These are phyloP conservation scores for Solanum clarkiae DNA, from an alignment of 257 asterid species.

Conservation along the genomic window DNA sequence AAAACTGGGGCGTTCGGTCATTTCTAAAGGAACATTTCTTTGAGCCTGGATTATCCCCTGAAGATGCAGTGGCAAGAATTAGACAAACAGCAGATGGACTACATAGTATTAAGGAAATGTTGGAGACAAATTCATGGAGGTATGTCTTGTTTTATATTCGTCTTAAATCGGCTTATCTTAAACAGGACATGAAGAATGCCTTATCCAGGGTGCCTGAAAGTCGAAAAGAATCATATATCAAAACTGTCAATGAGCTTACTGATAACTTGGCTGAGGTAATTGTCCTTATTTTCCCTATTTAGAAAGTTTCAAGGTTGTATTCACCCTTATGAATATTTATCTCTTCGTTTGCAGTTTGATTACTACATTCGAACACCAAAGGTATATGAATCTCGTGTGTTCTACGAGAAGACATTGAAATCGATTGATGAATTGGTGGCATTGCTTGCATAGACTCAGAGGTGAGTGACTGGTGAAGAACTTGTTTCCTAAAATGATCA, in stretches of 20 bases:
- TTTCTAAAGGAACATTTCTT: constrained; percentile 37
- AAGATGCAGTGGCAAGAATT: constrained; percentile 52
- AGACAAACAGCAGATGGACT: constrained; percentile 68
- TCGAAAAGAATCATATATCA: constrained; percentile 21
- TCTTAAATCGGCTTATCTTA: constrained; percentile 46
- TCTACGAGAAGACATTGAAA: constrained; percentile 75
- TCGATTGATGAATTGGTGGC: constrained; percentile 66
- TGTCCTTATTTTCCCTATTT: neutral
- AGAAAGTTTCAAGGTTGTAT: neutral
- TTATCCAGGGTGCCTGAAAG: constrained; percentile 31
- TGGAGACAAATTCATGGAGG: constrained; percentile 77
- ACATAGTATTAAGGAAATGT: constrained; percentile 52
- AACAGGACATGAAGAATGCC: constrained; percentile 30
- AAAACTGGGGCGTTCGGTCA: constrained; percentile 67
- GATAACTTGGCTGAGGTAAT: constrained; percentile 70
- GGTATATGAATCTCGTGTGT: constrained; percentile 65
- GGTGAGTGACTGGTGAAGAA: neutral
- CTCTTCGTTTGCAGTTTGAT: constrained; percentile 45
- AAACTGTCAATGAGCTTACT: constrained; percentile 49
- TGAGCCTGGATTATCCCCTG: constrained; percentile 51
- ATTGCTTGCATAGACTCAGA: constrained; percentile 21
- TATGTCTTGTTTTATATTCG: constrained; percentile 61
- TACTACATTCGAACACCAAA: constrained; percentile 61
- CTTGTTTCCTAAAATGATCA: neutral
- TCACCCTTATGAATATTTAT: neutral